These are phyloP conservation scores for Tinospora cordifolia DNA, from an alignment of 164 flowering plant genomes.

Conservation along the genomic window DNA sequence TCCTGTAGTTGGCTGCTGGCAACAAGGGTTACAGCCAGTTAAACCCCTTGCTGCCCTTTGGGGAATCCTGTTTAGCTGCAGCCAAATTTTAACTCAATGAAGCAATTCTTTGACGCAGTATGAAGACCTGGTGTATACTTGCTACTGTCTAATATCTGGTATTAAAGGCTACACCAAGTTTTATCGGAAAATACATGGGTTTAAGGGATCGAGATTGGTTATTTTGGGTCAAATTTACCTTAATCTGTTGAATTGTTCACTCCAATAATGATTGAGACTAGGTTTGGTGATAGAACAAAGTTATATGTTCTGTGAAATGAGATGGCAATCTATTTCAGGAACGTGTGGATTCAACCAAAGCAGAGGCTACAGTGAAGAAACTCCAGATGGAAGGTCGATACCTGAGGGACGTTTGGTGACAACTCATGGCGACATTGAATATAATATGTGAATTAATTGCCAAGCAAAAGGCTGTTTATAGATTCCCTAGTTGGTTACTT, in stretches of 20 bases:
- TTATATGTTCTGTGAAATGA: background rate
- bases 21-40: too few relatives aligned
- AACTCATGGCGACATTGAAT: background rate
- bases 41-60: too few relatives aligned
- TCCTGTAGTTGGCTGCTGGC: too few relatives aligned
- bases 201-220: too few relatives aligned
- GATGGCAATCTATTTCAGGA: conserved; percentile 35
- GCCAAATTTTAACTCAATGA: too few relatives aligned
- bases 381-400: conserved; percentile 63
- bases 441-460: background rate
- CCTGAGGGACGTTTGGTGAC: conserved; percentile 76
- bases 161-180: too few relatives aligned
- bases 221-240: too few relatives aligned
- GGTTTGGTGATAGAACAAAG: background rate
- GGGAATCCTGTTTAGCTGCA: too few relatives aligned
- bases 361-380: conserved; percentile 59
- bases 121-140: too few relatives aligned
- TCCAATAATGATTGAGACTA: background rate
- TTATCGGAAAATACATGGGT: too few relatives aligned
- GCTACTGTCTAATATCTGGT: too few relatives aligned
- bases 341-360: conserved; percentile 40
- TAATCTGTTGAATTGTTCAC: background rate
- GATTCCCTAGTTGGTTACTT: background rate
- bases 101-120: too few relatives aligned
- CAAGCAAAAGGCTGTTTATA: background rate